These are phyloP conservation scores for Ceratocystis cacaofunesta DNA, from an alignment of 2,329 filamentous ascomycete species.

Conservation along the genomic window DNA sequence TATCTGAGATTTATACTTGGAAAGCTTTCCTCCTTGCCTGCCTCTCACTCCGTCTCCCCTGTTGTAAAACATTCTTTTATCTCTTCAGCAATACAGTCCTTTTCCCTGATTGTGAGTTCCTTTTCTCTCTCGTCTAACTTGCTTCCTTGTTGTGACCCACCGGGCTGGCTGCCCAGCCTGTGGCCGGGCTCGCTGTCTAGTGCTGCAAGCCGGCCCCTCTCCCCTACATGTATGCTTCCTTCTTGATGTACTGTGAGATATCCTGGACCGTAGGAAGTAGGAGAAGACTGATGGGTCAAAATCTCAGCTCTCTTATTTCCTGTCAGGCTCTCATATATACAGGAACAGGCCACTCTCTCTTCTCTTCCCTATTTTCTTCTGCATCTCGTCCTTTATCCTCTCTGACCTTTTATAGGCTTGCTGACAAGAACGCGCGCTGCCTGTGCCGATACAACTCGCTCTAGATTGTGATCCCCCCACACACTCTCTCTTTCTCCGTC, in stretches of 20 bases:
- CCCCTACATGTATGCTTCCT: not conserved
- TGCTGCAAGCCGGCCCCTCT: not conserved
- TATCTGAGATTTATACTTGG: not conserved
- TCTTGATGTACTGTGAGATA: not conserved
- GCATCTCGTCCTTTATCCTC: not conserved
- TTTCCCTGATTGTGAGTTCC: not conserved
- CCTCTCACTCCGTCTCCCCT: not conserved
- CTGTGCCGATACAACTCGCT: not conserved
- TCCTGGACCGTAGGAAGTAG: not conserved
- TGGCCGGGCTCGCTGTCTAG: not conserved
- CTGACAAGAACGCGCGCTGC: slow-evolving; percentile 1
- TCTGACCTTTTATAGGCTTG: not conserved
- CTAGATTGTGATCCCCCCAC: not conserved
- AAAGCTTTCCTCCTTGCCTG: not conserved
- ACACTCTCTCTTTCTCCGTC: not conserved
- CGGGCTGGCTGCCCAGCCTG: not conserved
- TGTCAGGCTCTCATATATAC: not conserved
- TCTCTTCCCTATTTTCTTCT: not conserved
- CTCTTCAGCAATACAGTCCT: not conserved
- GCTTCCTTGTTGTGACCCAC: not conserved
- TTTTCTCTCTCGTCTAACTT: not conserved
- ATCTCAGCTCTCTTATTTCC: not conserved
- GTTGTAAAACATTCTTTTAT: not conserved
- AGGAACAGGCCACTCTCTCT: not conserved
- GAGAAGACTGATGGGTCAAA: not conserved